Base-by-base conservation (phyloP, 768 basidiomycete species). In the Leccinum sublutescens region DNA sequence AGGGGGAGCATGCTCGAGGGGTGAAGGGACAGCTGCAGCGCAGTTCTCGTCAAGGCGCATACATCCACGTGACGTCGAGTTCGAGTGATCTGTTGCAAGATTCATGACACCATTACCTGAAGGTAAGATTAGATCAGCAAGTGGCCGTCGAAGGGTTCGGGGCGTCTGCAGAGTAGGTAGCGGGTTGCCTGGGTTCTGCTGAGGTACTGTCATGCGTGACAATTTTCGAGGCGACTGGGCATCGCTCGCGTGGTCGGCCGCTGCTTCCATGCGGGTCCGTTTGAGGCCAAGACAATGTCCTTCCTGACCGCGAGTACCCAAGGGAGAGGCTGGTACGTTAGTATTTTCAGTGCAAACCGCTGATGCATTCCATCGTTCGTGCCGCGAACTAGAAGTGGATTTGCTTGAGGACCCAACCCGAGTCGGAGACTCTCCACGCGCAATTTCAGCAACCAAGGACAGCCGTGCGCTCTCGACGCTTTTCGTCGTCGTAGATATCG, bases 71-170 rank as follows among this genome's bases (percentile, higher is more conserved):
- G 57, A 47, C 45, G 47, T 52, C 48, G 55, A 48, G 19, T 43
- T 31, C 52, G 14, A 12, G 27, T 15, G 40, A 10, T 43, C 40
- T 10, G 40, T 2, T 10, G 4, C n/a, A n/a, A 43, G 40, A 19
- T n/a, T 43, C n/a, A 51, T 10, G 14, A n/a, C 33, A 48, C 55
- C 43, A 21, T n/a, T 51, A 0, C 29, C 27, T 15, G 56, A 36
- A 25, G 62, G 40, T 1, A 60, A 34, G 17, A 48, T 59, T 23
- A 70, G 49, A 50, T 66, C 68, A n/a, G 56, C 50, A 31, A 70
- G 63, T 0, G 68, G 68, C 11, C 45, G 68, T 57, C 66, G 56
- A 17, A 57, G 61, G 3, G 68, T 67, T 51, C 14, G 58, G 0
- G 63, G 64, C 23, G 62, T 66, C 33, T 36, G 60, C 33, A 50